Percentiles rank a stretch among this genome's conserved stretches.
Conservation (phyloP, 2,329 filamentous ascomycete species). For the Emergomyces orientalis region DNA sequence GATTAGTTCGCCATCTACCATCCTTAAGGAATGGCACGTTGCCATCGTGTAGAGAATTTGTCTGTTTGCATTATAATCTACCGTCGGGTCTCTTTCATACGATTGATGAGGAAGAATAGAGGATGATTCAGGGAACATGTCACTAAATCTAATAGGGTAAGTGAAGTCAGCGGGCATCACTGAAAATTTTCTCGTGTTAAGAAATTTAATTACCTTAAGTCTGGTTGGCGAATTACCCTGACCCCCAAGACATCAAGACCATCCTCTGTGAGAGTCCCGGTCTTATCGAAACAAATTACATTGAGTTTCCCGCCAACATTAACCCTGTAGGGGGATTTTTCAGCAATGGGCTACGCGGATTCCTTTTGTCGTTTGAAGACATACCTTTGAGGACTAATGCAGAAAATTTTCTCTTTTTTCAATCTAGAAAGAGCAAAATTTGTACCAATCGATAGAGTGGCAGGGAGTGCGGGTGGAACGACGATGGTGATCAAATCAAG, state of each 20-base stretch:
- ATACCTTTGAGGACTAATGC: conserved; percentile 78
- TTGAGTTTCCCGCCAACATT: conserved; percentile 91
- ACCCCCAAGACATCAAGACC: conserved; percentile 88
- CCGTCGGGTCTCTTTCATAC: conserved; percentile 50
- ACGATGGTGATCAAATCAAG: conserved; percentile 96
- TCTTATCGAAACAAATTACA: conserved; percentile 81
- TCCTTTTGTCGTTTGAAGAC: not conserved
- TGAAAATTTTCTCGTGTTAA: not conserved
- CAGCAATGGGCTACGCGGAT: not conserved
- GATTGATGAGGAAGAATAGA: conserved; percentile 48
- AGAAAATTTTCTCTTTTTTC: conserved; percentile 86
- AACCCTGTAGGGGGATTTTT: conserved; percentile 46
- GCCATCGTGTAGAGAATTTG: conserved; percentile 90
- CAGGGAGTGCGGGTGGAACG: conserved; percentile 86
- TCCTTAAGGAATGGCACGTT: conserved; percentile 84
- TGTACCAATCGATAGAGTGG: conserved; percentile 90
- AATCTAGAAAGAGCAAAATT: conserved; percentile 85
- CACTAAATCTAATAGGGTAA: conserved; percentile 56
- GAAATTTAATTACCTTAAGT: conserved; percentile 33
- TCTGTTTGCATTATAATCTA: conserved; percentile 53
- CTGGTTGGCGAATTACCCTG: conserved; percentile 59
- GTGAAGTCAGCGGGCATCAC: conserved; percentile 4
- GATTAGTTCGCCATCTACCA: conserved; percentile 78
- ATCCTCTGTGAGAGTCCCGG: conserved; percentile 70
- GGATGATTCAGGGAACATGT: conserved; percentile 59